phyloP scores from a whole-genome alignment of 2,329 filamentous ascomycete genomes.

The Hortaea werneckii region DNA sequence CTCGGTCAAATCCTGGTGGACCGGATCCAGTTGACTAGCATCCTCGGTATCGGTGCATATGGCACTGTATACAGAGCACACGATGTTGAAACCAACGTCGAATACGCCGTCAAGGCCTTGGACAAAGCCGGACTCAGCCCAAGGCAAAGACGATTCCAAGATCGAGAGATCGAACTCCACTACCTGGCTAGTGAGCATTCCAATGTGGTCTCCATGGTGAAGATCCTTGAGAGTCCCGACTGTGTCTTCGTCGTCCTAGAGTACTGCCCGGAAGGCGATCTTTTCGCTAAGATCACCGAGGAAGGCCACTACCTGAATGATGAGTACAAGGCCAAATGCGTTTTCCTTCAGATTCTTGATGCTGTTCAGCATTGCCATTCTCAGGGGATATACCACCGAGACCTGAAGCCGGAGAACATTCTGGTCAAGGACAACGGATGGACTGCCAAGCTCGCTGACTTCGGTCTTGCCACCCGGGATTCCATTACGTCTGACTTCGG shows the following conservation, averaged over 20 bases:
- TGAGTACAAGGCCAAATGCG: slow-evolving; percentile 73
- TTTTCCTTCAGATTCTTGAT: slow-evolving; percentile 92
- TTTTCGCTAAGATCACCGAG: slow-evolving; percentile 97
- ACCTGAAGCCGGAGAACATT: slow-evolving; percentile 97
- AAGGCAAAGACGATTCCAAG: slow-evolving; percentile 81
- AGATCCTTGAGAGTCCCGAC: slow-evolving; percentile 83
- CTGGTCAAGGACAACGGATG: slow-evolving; percentile 79
- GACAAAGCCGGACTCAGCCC: slow-evolving; percentile 87
- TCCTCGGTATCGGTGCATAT: slow-evolving; percentile 89
- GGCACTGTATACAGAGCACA: slow-evolving; percentile 88
- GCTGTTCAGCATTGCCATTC: slow-evolving; percentile 93
- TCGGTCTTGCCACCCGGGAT: slow-evolving; percentile 84
- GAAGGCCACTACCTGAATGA: slow-evolving; percentile 86
- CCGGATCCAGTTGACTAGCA: slow-evolving; percentile 70
- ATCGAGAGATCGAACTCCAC: slow-evolving; percentile 85
- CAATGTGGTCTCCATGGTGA: slow-evolving; percentile 87
- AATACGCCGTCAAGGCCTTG: slow-evolving; percentile 92
- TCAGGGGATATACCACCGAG: slow-evolving; percentile 89
- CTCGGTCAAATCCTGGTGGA: slow-evolving; percentile 75
- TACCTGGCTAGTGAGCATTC: slow-evolving; percentile 78
- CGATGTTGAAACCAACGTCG: slow-evolving; percentile 68
- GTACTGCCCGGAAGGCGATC: slow-evolving; percentile 90
- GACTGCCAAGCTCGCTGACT: slow-evolving; percentile 93
- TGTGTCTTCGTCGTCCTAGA: slow-evolving; percentile 96
- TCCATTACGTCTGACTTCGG: slow-evolving; percentile 85